phyloP scores from a whole-genome alignment of 192 early-diverging fungal genomes.

The Gamsiella multidivaricata region DNA sequence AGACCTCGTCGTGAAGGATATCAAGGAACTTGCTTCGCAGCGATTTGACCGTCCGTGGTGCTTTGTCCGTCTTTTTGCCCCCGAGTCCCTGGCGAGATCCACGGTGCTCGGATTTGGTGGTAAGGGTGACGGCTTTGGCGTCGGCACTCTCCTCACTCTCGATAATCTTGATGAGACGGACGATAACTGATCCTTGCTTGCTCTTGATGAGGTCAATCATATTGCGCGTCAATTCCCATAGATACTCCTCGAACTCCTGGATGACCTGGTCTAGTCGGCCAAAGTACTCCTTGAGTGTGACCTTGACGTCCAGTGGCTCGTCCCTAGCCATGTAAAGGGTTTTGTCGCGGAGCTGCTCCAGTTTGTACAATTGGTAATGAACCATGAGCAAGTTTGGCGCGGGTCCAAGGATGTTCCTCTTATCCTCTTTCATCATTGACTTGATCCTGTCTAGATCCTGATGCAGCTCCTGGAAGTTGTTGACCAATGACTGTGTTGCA shows the following conservation, averaged over 20 bases:
- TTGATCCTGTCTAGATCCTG: conserved; percentile 79
- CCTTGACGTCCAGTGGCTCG: conserved; percentile 74
- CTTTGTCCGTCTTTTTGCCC: conserved; percentile 58
- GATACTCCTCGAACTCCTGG: conserved; percentile 84
- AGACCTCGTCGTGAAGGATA: conserved; percentile 75
- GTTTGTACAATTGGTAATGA: conserved; percentile 87
- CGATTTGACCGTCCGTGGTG: conserved; percentile 69
- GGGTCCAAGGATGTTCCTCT: conserved; percentile 70
- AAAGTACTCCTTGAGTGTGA: conserved; percentile 91
- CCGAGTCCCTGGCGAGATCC: conserved; percentile 61
- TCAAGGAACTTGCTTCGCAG: conserved; percentile 87
- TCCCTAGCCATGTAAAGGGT: conserved; percentile 81
- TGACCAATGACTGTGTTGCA: conserved; percentile 85
- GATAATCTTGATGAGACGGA: conserved; percentile 93
- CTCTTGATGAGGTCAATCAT: conserved; percentile 83
- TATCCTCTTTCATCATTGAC: conserved; percentile 76
- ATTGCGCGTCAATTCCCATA: conserved; percentile 87
- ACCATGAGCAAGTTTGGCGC: conserved; percentile 85
- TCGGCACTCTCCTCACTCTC: conserved; percentile 94
- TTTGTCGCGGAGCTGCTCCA: conserved; percentile 90
- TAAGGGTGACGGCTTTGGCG: conserved; percentile 65
- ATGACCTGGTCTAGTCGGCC: conserved; percentile 81
- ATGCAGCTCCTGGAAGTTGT: conserved; percentile 89
- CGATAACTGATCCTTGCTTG: conserved; percentile 77
- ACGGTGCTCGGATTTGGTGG: conserved; percentile 58